These are phyloP conservation scores for Castanopsis chinensis DNA, from an alignment of 306 rosid genomes.

Conservation along the genomic window DNA sequence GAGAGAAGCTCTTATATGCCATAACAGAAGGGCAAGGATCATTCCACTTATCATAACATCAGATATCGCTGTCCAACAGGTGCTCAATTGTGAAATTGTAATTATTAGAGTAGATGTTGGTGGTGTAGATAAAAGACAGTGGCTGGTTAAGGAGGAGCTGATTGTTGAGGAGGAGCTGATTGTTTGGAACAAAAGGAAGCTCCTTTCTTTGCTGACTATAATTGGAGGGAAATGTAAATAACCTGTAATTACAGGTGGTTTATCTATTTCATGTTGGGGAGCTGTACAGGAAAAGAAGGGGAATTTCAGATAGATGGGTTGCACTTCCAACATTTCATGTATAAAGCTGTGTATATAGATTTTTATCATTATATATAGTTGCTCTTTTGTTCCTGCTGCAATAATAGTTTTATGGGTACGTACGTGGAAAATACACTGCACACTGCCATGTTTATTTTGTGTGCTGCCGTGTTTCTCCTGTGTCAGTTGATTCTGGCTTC, in stretches of 20 bases:
- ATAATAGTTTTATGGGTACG: conserved; percentile 11
- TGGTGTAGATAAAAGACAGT: conserved; percentile 46
- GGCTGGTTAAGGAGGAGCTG: conserved; percentile 28
- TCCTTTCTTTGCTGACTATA: conserved; percentile 43
- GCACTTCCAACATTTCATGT: conserved; percentile 31
- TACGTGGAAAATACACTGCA: background rate
- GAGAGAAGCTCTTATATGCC: conserved; percentile 87
- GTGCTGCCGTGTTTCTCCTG: no score
- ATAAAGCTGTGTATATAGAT: conserved; percentile 39
- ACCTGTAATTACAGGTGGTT: conserved; percentile 40
- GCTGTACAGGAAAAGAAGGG: conserved; percentile 46
- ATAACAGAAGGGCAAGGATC: conserved; percentile 97
- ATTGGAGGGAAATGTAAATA: conserved; percentile 60
- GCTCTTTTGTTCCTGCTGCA: conserved; percentile 15
- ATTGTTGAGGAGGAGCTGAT: conserved; percentile 35
- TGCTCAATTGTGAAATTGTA: conserved; percentile 57
- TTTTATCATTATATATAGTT: conserved; percentile 12
- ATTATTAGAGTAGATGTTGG: conserved; percentile 53
- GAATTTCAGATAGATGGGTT: conserved; percentile 26
- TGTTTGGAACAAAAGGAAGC: conserved; percentile 45
- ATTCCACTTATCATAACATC: conserved; percentile 82
- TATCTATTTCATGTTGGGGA: conserved; percentile 22
- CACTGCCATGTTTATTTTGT: no score
- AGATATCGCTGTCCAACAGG: conserved; percentile 10
- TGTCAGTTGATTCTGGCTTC: no score